Conservation (phyloP, 352 stramenopile genomes). For the Globisporangium solare region DNA sequence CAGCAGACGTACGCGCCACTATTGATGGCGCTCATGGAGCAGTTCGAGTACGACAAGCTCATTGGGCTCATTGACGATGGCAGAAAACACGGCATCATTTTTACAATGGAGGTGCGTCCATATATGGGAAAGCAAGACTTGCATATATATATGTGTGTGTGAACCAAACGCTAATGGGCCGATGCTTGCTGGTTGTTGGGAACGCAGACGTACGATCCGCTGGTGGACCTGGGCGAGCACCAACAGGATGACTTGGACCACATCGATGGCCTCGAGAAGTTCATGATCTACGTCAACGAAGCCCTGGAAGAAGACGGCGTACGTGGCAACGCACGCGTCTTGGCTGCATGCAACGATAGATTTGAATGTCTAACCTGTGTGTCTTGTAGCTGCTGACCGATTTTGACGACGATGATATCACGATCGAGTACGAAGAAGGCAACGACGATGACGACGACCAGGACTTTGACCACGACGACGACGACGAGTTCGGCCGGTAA, state of each 20-base stretch:
- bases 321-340: conserved; percentile 9
- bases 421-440: conserved; percentile 25
- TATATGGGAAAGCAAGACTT: too few relatives aligned
- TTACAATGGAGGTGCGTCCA: conserved; percentile 41
- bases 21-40: conserved; percentile 41
- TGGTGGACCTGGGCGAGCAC: conserved; percentile 49
- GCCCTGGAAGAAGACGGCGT: conserved; percentile 49
- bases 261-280: conserved; percentile 39
- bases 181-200: neutral
- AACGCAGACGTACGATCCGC: conserved; percentile 54
- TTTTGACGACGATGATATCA: conserved; percentile 19
- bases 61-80: conserved; percentile 49
- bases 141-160: too few relatives aligned
- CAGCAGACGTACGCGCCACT: conserved; percentile 49
- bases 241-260: conserved; percentile 40
- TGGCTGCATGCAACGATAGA: neutral
- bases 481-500: conserved; percentile 13
- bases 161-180: too few relatives aligned
- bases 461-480: conserved; percentile 15
- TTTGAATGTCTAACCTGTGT: neutral
- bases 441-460: conserved; percentile 31
- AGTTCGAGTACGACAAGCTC: conserved; percentile 42
- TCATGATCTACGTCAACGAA: conserved; percentile 59
- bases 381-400: conserved; percentile 21
- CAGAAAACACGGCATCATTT: conserved; percentile 37